phyloP scores from a whole-genome alignment of 108 stramenopile species.

The Nannochloropsis oceanica region DNA sequence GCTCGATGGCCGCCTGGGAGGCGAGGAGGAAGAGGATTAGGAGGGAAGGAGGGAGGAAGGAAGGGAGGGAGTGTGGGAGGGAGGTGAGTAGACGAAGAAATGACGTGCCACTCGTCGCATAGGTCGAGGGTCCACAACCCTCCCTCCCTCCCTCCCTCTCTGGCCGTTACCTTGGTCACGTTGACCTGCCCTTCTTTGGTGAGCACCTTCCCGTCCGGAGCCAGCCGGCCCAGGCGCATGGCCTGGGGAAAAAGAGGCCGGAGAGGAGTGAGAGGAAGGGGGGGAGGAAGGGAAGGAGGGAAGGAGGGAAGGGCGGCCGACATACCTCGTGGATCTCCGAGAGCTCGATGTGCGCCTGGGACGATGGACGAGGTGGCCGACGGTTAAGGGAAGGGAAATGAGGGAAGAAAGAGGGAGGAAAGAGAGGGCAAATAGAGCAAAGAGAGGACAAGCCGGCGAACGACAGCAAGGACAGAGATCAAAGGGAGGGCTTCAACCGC shows the following conservation, averaged over 20 bases:
- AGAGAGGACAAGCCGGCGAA: background rate
- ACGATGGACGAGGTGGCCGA: background rate
- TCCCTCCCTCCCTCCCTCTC: background rate
- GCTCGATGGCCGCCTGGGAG: conserved; percentile 78
- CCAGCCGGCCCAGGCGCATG: conserved; percentile 59
- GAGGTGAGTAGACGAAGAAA: no score
- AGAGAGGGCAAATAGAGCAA: background rate
- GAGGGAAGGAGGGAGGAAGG: background rate
- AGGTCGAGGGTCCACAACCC: background rate
- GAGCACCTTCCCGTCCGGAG: conserved; percentile 70
- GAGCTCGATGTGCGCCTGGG: conserved; percentile 80
- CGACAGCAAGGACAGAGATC: background rate
- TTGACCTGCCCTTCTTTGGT: conserved; percentile 70
- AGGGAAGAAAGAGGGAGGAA: background rate
- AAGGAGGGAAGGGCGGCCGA: background rate
- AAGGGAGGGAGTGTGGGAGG: background rate
- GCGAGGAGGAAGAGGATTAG: no score
- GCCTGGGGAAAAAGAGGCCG: background rate
- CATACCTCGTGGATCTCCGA: conserved; percentile 80
- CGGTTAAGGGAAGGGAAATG: background rate
- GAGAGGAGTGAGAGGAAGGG: background rate
- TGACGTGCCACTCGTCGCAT: background rate
- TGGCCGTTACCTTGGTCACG: conserved; percentile 54
- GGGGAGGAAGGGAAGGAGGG: background rate
- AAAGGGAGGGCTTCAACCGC: no score